A percentile compares a stretch with the other conserved stretches of the same genome.
Evolutionary conservation across 192 early-diverging fungal genomes (phyloP).

Genomic region (Fimicolochytrium jonesii): DNA sequence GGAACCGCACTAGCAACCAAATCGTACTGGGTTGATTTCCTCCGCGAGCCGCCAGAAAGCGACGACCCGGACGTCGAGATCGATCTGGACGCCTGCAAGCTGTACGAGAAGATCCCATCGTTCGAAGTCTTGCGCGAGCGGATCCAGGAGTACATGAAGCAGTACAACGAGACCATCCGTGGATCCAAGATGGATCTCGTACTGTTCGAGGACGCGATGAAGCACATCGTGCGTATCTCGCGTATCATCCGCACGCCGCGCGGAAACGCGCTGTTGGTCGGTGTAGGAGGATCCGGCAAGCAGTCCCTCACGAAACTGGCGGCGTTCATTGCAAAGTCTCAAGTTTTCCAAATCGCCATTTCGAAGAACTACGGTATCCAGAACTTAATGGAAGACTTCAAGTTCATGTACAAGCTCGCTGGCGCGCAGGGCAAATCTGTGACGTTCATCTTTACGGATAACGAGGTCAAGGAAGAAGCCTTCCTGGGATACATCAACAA

Average conservation of each 20-base stretch:
- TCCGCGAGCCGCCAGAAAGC: constrained; percentile 56
- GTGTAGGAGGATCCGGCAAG: constrained; percentile 66
- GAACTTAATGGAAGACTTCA: constrained; percentile 68
- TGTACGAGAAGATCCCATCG: constrained; percentile 59
- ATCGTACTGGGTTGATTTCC: constrained; percentile 56
- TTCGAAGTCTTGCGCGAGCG: constrained; percentile 49
- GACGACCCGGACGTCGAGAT: constrained; percentile 61
- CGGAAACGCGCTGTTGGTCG: constrained; percentile 58
- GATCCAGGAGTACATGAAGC: constrained; percentile 57
- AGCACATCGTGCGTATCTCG: constrained; percentile 60
- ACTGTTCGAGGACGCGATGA: constrained; percentile 66
- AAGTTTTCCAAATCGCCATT: constrained; percentile 62
- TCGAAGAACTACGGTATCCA: constrained; percentile 54
- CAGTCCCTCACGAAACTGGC: constrained; percentile 61
- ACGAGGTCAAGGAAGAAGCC: constrained; percentile 62
- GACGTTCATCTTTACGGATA: constrained; percentile 65
- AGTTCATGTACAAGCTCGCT: constrained; percentile 64
- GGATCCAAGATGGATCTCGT: constrained; percentile 66
- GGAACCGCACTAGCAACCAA: constrained; percentile 36
- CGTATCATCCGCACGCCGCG: constrained; percentile 58
- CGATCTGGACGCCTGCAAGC: constrained; percentile 54
- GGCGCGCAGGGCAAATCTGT: constrained; percentile 55
- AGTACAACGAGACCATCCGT: constrained; percentile 56
- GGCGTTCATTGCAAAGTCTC: constrained; percentile 60
- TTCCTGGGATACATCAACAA: constrained; percentile 65